These are phyloP conservation scores for Aureobasidium sp. DNA, from an alignment of 2,329 filamentous ascomycete species.

Conservation along the genomic window DNA sequence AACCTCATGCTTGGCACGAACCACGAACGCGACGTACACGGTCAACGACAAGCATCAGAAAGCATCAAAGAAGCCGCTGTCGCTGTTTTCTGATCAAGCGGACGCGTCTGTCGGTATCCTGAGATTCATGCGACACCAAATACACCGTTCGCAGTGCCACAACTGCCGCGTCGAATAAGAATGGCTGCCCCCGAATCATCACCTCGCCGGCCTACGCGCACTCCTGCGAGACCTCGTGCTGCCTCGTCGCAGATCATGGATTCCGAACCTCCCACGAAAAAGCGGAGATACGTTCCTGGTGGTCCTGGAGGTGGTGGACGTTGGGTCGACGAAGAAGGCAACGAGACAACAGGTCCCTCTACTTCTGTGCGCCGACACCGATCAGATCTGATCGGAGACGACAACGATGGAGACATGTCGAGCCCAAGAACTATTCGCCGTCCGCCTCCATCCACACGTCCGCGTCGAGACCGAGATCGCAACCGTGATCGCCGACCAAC, in stretches of 20 bases:
- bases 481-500: conserved; percentile 28
- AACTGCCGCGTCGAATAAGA: conserved; percentile 12
- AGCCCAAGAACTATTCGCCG: conserved; percentile 9
- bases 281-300: conserved; percentile 67
- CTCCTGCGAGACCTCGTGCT: conserved; percentile 23
- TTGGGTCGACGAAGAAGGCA: conserved; percentile 67
- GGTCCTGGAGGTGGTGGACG: conserved; percentile 79
- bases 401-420: conserved; percentile 15
- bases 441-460: conserved; percentile 24
- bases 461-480: conserved; percentile 35
- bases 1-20: neutral
- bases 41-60: neutral
- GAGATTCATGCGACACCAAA: conserved; percentile 7
- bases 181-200: conserved; percentile 24
- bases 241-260: conserved; percentile 27
- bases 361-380: conserved; percentile 9
- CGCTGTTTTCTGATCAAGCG: neutral
- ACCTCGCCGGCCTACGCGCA: conserved; percentile 24
- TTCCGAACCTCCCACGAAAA: conserved; percentile 38
- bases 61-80: neutral
- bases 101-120: neutral
- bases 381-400: conserved; percentile 11
- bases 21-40: neutral
- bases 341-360: conserved; percentile 41
- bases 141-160: neutral